Evolutionary conservation across 2,329 filamentous ascomycete genomes (phyloP).

Genomic region (Bipolaris oryzae): DNA sequence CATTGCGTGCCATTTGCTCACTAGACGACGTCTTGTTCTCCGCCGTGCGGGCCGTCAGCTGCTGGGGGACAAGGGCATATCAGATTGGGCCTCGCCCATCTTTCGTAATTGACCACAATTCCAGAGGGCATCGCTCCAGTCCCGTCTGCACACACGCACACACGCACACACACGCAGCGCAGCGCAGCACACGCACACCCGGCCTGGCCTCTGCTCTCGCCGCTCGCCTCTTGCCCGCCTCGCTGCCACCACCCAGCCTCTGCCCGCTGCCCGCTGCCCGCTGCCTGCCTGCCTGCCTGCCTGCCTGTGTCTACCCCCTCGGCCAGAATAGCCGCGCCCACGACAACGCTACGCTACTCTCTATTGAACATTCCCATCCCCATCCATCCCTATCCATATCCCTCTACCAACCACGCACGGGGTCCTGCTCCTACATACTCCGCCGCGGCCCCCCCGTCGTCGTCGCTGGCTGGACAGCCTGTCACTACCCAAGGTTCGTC

Average conservation of each 20-base stretch:
- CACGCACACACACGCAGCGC: too few relatives aligned
- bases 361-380: not conserved
- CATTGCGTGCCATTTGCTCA: slow-evolving; percentile 24
- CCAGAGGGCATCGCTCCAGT: slow-evolving; percentile 4
- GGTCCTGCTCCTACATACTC: too few relatives aligned
- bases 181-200: too few relatives aligned
- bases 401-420: not conserved
- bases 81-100: slow-evolving; percentile 21
- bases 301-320: not conserved
- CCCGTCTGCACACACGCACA: not conserved
- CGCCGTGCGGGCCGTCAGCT: slow-evolving; percentile 31
- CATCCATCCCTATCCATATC: not conserved
- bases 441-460: not conserved
- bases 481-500: slow-evolving; percentile 10
- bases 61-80: slow-evolving; percentile 21
- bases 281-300: too few relatives aligned
- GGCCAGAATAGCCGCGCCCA: slow-evolving; percentile 13
- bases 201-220: slow-evolving; percentile 11
- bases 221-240: not conserved
- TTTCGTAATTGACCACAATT: slow-evolving; percentile 18
- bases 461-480: slow-evolving; percentile 17
- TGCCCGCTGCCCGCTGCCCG: not conserved
- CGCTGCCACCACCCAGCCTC: not conserved
- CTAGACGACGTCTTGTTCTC: slow-evolving; percentile 22
- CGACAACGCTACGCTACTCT: slow-evolving; percentile 1